Percentiles rank a stretch among this genome's conserved stretches.
Evolutionary conservation across 257 asterid species (phyloP).

Genomic region (Dorcoceras hygrometricum): DNA sequence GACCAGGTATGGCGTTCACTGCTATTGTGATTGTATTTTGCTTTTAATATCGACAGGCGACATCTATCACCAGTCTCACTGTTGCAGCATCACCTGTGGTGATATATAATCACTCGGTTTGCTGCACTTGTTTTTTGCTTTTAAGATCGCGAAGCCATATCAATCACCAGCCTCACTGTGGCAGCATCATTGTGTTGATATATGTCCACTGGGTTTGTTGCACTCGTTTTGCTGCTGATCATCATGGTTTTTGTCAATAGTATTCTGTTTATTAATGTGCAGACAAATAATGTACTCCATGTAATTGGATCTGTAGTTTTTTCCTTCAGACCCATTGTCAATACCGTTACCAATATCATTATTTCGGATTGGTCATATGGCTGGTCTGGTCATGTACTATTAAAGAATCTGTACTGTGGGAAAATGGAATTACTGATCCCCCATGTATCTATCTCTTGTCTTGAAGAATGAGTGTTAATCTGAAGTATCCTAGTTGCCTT

Average conservation of each 20-base stretch:
- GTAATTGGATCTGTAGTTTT: background rate
- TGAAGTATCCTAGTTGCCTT: background rate
- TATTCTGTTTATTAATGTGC: background rate
- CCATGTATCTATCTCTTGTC: background rate
- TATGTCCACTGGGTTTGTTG: background rate
- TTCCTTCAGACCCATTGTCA: background rate
- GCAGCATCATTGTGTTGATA: background rate
- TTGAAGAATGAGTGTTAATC: background rate
- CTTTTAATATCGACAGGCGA: background rate
- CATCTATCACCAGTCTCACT: background rate
- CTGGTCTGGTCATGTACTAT: background rate
- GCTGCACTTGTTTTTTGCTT: slow-evolving; percentile 5
- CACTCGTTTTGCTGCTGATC: slow-evolving; percentile 1
- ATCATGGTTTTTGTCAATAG: background rate
- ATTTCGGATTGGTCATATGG: background rate
- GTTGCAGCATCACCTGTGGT: background rate
- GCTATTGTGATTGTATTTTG: background rate
- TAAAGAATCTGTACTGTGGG: background rate
- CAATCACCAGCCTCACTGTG: background rate
- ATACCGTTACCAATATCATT: background rate
- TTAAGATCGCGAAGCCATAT: background rate
- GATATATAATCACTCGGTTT: background rate
- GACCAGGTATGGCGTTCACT: background rate
- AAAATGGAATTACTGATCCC: background rate
- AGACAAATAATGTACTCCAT: background rate